Conservation (phyloP, 768 basidiomycete species). For the Russula earlei region DNA sequence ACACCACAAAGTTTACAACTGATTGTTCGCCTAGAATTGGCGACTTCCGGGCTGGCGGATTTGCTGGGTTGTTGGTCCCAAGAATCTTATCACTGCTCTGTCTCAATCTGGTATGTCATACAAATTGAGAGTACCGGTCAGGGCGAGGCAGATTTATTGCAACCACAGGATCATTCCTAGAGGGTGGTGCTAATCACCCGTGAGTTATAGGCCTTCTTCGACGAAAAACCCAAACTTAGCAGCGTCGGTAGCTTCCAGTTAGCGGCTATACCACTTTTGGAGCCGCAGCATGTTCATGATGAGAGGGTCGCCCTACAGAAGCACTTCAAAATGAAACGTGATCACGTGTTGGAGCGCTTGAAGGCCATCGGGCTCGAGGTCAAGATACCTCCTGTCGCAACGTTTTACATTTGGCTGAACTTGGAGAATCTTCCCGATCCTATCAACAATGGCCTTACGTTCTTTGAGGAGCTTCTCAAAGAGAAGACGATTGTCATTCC, state of each 20-base stretch:
- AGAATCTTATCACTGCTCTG: conserved; percentile 77
- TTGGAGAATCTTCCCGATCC: conserved; percentile 71
- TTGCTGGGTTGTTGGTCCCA: conserved; percentile 90
- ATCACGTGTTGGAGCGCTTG: conserved; percentile 80
- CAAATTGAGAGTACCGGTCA: background rate
- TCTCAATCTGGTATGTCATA: conserved; percentile 64
- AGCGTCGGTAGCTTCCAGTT: conserved; percentile 58
- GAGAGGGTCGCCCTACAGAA: conserved; percentile 85
- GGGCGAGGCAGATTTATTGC: background rate
- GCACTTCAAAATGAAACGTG: conserved; percentile 87
- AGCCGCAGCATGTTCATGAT: conserved; percentile 51
- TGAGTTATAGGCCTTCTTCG: conserved; percentile 30
- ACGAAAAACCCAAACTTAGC: background rate
- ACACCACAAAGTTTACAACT: conserved; percentile 9
- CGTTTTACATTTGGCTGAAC: conserved; percentile 95
- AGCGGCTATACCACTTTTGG: conserved; percentile 77
- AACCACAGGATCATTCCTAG: conserved; percentile 70
- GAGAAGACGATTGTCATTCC: conserved; percentile 87
- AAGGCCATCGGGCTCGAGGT: conserved; percentile 71
- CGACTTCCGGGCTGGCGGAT: conserved; percentile 91
- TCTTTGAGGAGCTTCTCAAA: conserved; percentile 91
- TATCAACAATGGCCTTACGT: conserved; percentile 85
- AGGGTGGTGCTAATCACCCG: conserved; percentile 93
- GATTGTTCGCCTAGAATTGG: conserved; percentile 59
- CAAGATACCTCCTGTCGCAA: conserved; percentile 62